Evolutionary conservation across 78 protist species (phyloP).

Genomic region (Dictyostelium citrinum): DNA sequence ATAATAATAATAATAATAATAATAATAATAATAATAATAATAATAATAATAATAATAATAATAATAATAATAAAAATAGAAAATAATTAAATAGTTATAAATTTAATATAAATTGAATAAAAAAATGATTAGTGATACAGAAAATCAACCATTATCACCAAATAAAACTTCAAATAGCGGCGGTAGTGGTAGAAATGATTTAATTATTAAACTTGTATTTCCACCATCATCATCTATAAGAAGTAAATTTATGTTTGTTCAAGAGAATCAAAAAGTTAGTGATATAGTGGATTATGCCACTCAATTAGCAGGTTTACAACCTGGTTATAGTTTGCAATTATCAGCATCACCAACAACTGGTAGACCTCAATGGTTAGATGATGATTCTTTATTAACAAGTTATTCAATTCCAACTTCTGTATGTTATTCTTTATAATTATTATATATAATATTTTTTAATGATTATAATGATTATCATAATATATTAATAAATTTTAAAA

Average conservation of each 20-base stretch:
- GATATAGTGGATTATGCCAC: conserved; percentile 45
- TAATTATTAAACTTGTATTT: conserved; percentile 40
- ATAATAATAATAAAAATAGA: not conserved
- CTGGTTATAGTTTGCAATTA: conserved; percentile 40
- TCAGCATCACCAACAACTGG: not conserved
- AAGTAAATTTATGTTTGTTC: conserved; percentile 1
- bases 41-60: not conserved
- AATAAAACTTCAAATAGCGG: not conserved
- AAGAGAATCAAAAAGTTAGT: conserved; percentile 27
- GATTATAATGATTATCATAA: too few relatives aligned
- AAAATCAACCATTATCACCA: not conserved
- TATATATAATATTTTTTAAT: too few relatives aligned
- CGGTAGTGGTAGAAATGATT: conserved; percentile 3
- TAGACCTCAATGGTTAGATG: conserved; percentile 64
- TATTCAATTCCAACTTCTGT: not conserved
- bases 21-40: too few relatives aligned
- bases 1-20: too few relatives aligned
- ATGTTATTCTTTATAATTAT: too few relatives aligned
- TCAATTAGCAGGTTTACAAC: conserved; percentile 51
- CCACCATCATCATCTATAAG: conserved; percentile 63
- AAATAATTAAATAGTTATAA: too few relatives aligned
- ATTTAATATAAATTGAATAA: not conserved
- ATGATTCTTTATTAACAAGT: conserved; percentile 6
- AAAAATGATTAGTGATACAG: not conserved
- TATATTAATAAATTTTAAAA: too few relatives aligned